Percentiles rank a stretch among this genome's conserved stretches.
These are phyloP conservation scores for Oryza brachyantha DNA, from an alignment of 176 grass and related monocot species.

Conservation along the genomic window DNA sequence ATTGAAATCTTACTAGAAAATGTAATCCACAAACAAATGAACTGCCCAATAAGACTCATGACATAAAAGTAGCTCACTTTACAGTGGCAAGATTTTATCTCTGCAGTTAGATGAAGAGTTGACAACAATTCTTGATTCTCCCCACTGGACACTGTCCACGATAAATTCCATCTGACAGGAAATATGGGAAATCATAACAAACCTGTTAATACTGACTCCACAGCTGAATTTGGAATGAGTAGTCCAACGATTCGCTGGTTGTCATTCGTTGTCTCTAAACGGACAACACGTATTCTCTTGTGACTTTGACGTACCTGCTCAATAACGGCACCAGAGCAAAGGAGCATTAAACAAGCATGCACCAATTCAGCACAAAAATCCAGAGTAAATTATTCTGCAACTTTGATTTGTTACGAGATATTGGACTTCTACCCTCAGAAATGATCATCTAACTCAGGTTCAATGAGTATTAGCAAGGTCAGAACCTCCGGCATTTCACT, in stretches of 20 bases:
- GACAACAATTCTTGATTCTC: neutral
- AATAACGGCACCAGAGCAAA: constrained; percentile 29
- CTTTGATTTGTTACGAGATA: neutral
- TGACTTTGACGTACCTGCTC: constrained; percentile 69
- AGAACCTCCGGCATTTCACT: neutral
- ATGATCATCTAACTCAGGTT: neutral
- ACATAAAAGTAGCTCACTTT: neutral
- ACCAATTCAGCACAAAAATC: neutral
- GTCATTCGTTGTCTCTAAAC: constrained; percentile 74
- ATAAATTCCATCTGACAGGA: neutral
- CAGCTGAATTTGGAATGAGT: constrained; percentile 84
- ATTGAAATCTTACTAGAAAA: neutral
- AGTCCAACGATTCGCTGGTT: constrained; percentile 69
- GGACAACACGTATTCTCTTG: constrained; percentile 77
- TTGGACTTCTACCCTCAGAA: neutral
- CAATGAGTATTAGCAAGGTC: neutral
- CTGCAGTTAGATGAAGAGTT: neutral
- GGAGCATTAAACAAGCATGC: constrained; percentile 20
- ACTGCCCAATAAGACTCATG: neutral
- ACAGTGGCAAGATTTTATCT: neutral
- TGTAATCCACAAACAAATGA: neutral
- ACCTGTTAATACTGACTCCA: constrained; percentile 92
- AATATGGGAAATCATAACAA: constrained; percentile 21
- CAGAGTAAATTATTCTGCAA: neutral
- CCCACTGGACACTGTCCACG: constrained; percentile 2